Conservation (phyloP, 2,329 filamentous ascomycete genomes). For the Chrysoporthe puriensis region DNA sequence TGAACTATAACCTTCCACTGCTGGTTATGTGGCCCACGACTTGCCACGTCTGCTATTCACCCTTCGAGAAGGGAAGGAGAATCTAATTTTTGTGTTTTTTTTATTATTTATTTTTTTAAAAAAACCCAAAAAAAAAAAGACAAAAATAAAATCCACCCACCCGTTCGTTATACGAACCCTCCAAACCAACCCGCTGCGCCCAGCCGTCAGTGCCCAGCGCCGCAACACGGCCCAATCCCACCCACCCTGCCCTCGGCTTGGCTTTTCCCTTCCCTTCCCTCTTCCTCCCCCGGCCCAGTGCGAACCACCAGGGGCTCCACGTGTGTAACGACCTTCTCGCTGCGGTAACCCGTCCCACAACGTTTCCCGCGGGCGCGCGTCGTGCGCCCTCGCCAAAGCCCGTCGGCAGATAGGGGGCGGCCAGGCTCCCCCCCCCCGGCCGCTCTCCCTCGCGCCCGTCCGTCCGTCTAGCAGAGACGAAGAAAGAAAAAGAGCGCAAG, state of each 20-base stretch:
- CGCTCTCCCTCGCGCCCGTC: neutral
- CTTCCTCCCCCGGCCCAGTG: neutral
- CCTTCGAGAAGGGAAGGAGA: no score
- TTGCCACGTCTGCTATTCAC: no score
- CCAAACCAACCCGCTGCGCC: neutral
- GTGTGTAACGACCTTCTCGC: neutral
- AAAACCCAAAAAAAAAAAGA: neutral
- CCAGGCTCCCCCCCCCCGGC: neutral
- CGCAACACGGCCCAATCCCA: neutral
- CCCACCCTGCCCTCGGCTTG: neutral
- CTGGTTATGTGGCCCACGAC: no score
- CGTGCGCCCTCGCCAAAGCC: conserved; percentile 3
- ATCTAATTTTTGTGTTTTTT: no score
- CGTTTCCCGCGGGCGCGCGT: neutral
- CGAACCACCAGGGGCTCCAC: conserved; percentile 15
- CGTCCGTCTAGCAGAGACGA: neutral
- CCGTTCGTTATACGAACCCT: neutral
- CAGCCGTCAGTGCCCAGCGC: neutral
- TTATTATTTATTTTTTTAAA: neutral
- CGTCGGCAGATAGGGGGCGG: conserved; percentile 11
- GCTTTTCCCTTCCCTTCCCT: neutral
- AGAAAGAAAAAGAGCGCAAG: no score
- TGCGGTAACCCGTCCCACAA: conserved; percentile 19
- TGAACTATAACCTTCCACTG: no score
- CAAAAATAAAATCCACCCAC: neutral